Conservation (phyloP, 768 basidiomycete species). For the Macrolepiota fuliginosa region DNA sequence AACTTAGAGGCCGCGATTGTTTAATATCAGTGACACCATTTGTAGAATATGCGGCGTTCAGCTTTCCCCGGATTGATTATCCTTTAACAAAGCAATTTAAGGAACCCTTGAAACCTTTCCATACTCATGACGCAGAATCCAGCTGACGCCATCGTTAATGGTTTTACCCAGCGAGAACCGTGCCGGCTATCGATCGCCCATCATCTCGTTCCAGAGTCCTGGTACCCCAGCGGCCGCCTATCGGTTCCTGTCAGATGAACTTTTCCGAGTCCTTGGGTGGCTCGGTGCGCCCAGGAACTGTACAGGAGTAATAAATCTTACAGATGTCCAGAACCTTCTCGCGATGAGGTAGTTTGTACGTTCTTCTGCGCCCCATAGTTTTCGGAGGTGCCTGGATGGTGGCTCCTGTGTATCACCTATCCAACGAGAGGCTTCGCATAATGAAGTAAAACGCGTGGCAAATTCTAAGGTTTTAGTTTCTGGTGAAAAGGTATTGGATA, state of each 20-base stretch:
- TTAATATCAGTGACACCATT: neutral
- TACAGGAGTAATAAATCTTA: neutral
- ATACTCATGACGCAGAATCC: neutral
- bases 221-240: neutral
- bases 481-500: neutral
- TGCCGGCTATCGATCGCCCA: neutral
- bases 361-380: neutral
- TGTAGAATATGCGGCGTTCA: neutral
- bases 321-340: neutral
- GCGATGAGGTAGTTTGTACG: neutral
- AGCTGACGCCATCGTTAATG: neutral
- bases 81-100: neutral
- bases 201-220: neutral
- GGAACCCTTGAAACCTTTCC: neutral
- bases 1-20: neutral
- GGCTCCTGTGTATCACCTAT: neutral
- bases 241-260: neutral
- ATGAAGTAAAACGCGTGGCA: neutral
- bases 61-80: neutral
- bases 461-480: neutral
- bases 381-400: neutral
- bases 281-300: neutral
- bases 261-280: neutral
- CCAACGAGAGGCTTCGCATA: neutral
- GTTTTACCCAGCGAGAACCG: neutral